Evolutionary conservation across 148 eudicot species (phyloP).

Genomic region (Camellia lanceoleosa): DNA sequence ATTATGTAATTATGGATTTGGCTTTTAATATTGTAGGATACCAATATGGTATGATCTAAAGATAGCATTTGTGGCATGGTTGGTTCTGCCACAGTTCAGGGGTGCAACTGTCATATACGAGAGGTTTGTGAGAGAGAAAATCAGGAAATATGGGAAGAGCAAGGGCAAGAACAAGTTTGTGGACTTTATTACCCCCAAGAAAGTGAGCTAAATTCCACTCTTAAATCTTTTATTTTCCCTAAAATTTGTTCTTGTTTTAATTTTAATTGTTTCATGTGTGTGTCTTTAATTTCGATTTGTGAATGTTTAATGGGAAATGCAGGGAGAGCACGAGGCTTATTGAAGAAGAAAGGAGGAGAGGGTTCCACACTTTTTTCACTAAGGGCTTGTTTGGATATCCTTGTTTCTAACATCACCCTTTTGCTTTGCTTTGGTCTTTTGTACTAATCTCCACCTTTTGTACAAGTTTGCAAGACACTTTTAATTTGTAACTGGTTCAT

Average conservation of each 20-base stretch:
- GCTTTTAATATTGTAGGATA: constrained; percentile 42
- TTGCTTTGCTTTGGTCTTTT: not conserved
- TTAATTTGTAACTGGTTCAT: too few species aligned
- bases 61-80: constrained; percentile 60
- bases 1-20: not conserved
- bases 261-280: not conserved
- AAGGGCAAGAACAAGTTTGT: constrained; percentile 49
- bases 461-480: not conserved
- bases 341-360: not conserved
- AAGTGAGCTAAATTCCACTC: constrained; percentile 18
- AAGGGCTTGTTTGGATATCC: not conserved
- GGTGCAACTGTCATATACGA: constrained; percentile 86
- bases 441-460: not conserved
- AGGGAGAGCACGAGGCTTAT: not conserved
- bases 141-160: constrained; percentile 39
- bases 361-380: not conserved
- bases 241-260: not conserved
- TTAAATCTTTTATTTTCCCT: not conserved
- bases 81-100: constrained; percentile 79
- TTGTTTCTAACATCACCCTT: not conserved
- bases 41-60: constrained; percentile 89
- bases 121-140: constrained; percentile 58
- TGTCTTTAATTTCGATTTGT: not conserved
- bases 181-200: constrained; percentile 32
- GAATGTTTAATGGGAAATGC: not conserved